A percentile compares a stretch with the other conserved stretches of the same genome.
These are phyloP conservation scores for Dendrocalamus sinicus DNA, from an alignment of 176 grass and related monocot genomes.

Conservation along the genomic window DNA sequence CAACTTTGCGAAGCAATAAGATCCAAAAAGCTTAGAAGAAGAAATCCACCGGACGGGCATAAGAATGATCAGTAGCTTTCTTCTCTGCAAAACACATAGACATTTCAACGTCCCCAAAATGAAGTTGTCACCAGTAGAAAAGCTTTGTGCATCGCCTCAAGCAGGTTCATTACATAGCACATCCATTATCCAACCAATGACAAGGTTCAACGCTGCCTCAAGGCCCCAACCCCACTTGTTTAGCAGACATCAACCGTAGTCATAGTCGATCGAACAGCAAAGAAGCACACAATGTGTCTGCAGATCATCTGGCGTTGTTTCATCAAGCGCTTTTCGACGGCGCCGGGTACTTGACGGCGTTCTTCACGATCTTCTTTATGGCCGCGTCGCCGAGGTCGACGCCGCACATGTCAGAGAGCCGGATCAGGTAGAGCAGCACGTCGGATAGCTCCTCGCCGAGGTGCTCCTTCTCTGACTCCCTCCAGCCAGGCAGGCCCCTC, in stretches of 20 bases:
- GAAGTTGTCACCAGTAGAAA: background rate
- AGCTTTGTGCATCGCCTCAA: background rate
- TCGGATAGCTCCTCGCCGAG: conserved; percentile 87
- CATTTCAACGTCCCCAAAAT: no score
- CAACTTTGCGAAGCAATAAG: background rate
- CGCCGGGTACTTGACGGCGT: conserved; percentile 77
- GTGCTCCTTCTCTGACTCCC: conserved; percentile 71
- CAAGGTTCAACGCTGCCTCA: background rate
- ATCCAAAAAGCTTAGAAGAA: background rate
- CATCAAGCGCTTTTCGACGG: conserved; percentile 32
- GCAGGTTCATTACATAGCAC: background rate
- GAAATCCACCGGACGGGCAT: background rate
- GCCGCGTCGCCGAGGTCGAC: conserved; percentile 75
- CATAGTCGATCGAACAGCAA: background rate
- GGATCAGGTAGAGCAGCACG: conserved; percentile 77
- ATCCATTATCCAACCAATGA: background rate
- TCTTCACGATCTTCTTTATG: conserved; percentile 73
- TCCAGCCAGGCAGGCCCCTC: conserved; percentile 66
- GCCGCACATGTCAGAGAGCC: conserved; percentile 82
- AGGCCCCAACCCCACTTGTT: background rate
- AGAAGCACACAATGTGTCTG: background rate
- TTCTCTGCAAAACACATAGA: background rate
- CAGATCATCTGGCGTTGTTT: conserved; percentile 2
- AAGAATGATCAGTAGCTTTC: background rate
- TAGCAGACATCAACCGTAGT: background rate